These are phyloP conservation scores for Chrysoporthe deuterocubensis DNA, from an alignment of 2,329 filamentous ascomycete species.

Conservation along the genomic window DNA sequence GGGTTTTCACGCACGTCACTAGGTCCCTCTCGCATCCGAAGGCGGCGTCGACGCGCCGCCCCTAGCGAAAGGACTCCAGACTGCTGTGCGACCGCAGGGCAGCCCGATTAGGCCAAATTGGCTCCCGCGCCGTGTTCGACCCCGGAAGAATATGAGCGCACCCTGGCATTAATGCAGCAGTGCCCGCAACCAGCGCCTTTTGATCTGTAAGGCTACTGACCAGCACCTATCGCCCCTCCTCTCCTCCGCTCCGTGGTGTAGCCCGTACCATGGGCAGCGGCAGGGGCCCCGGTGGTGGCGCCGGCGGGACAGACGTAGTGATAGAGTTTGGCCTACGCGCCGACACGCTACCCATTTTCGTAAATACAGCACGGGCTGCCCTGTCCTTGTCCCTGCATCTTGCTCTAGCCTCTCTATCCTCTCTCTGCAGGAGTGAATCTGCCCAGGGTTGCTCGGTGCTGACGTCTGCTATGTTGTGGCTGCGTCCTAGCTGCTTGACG, in stretches of 20 bases:
- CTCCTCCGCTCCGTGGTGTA: slow-evolving; percentile 14
- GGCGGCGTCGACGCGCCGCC: slow-evolving; percentile 5
- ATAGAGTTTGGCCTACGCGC: background rate
- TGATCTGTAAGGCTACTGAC: slow-evolving; percentile 12
- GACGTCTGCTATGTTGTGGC: slow-evolving; percentile 1
- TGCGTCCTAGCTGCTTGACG: background rate
- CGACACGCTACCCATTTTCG: slow-evolving; percentile 6
- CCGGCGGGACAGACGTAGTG: background rate
- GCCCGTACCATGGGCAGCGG: slow-evolving; percentile 18
- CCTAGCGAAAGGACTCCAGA: background rate
- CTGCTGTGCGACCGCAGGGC: slow-evolving; percentile 18
- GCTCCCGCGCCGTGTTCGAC: slow-evolving; percentile 17
- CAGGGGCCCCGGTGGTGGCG: slow-evolving; percentile 10
- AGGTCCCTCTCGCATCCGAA: background rate
- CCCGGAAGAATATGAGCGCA: slow-evolving; percentile 14
- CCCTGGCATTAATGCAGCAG: slow-evolving; percentile 15
- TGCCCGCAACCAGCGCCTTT: slow-evolving; percentile 5
- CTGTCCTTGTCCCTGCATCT: background rate
- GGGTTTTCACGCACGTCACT: background rate
- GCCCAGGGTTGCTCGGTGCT: slow-evolving; percentile 1
- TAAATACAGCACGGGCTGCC: background rate
- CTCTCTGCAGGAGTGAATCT: background rate
- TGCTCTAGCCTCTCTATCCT: background rate
- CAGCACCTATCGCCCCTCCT: background rate
- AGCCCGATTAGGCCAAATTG: slow-evolving; percentile 18